Conservation (phyloP, 202 grass and related monocot species). For the Tripidium arundinaceum region DNA sequence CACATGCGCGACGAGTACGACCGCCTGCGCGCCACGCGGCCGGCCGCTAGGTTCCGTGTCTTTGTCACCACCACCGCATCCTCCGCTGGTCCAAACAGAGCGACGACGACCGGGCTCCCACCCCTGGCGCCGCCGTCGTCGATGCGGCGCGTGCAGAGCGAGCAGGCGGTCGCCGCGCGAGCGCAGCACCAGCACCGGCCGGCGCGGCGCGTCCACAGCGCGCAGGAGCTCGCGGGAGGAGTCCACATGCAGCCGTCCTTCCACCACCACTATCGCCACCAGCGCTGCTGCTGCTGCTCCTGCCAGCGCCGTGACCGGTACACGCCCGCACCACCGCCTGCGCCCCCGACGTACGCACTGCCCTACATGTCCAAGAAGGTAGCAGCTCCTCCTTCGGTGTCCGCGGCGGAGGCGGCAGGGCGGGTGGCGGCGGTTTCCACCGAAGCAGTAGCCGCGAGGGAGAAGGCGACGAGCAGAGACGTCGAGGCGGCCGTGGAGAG, state of each 20-base stretch:
- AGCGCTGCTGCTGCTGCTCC: not conserved
- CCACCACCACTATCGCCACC: not conserved
- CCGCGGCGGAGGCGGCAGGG: not conserved
- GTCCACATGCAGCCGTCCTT: not conserved
- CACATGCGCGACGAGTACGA: constrained; percentile 68
- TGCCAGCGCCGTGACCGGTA: not conserved
- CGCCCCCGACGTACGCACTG: not conserved
- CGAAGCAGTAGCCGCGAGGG: not conserved
- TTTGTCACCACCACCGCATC: not conserved
- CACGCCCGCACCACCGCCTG: not conserved
- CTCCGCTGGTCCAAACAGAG: not conserved
- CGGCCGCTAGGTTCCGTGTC: constrained; percentile 9
- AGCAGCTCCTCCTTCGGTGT: not conserved
- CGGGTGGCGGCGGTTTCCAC: not conserved
- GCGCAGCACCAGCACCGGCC: not conserved
- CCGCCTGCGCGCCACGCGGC: not conserved
- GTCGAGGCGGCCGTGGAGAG: not conserved
- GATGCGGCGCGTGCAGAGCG: constrained; percentile 28
- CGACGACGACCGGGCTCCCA: not conserved
- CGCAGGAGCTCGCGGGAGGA: constrained; percentile 17
- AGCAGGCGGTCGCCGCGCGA: not conserved
- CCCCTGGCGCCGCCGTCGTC: not conserved
- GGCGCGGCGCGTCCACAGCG: constrained; percentile 26
- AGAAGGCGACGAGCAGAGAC: not conserved
- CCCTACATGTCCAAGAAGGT: constrained; percentile 10